Evolutionary conservation across 2,329 filamentous ascomycete genomes (phyloP), one percentile per base, ranked within the genome.

Genomic region (Arthrinium phaeospermum): DNA sequence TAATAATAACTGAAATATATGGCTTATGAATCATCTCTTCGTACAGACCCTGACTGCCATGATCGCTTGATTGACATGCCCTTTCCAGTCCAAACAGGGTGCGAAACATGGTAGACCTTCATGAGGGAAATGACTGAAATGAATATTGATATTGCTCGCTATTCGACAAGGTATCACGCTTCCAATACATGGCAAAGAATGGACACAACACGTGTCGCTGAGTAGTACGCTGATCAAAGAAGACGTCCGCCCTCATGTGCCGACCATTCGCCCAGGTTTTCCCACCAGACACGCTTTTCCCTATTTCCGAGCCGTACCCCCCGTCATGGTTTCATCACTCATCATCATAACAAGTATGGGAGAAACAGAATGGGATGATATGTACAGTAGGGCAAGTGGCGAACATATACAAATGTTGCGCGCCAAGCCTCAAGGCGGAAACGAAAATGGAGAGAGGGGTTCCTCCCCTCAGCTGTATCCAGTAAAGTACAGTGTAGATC

Each of bases 321-420:
- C 22, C 57, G 57, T 64, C 57, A 41, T 64, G 57, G 22, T 34
- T 64, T 64, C 57, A 64, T 64, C 57, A 64, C 30, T 64, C 57
- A 64, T 64, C 57, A 64, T 64, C 53, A 61, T 57, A 34, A 61
- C 30, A 34, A 37, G 30, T 19, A 37, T 37, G 27, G 10, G 53
- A 30, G 6, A 8, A 34, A n/a, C 19, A 22, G 16, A 37, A 37
- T 41, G 7, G 37, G 37, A 30, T 19, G 13, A 30, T 14, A 37
- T 10, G 30, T 61, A 61, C 53, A 61, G 30, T 7, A 7, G 30
- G 34, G 34, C 30, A 19, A 37, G 53, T 22, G 30, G 30, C 27
- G 53, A 61, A 41, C 37, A 41, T 4, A 61, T 19, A 37, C 30
- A 22, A 4, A 12, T 12, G 51, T 27, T n/a, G n/a, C 53, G 30